These are phyloP conservation scores for Chenopodium album DNA, from an alignment of 148 eudicot genomes.

Conservation along the genomic window DNA sequence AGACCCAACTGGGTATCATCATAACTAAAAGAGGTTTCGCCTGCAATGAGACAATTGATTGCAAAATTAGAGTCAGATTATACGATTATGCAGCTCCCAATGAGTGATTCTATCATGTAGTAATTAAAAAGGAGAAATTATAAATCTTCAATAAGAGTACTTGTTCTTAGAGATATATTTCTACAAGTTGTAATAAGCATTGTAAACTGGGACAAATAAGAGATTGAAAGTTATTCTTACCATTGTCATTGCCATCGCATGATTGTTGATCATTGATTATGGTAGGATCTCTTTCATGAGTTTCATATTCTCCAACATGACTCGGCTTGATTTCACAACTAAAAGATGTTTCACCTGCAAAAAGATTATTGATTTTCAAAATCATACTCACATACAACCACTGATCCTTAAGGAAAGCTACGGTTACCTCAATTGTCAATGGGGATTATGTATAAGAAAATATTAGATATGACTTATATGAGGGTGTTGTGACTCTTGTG, in stretches of 20 bases:
- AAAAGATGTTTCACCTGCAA: background rate
- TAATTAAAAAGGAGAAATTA: background rate
- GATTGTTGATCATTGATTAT: background rate
- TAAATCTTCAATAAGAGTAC: background rate
- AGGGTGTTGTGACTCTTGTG: too few species aligned
- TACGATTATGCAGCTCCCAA: background rate
- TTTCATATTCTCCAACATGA: background rate
- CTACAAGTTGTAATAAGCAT: background rate
- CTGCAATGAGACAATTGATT: background rate
- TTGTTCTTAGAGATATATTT: background rate
- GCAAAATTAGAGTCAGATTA: too few species aligned
- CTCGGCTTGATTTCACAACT: background rate
- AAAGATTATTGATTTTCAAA: background rate
- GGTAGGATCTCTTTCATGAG: background rate
- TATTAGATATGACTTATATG: too few species aligned
- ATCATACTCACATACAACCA: background rate
- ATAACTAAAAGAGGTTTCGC: background rate
- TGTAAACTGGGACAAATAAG: background rate
- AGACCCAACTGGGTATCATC: background rate
- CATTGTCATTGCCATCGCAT: background rate
- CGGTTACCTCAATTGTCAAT: too few species aligned
- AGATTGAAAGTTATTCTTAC: background rate
- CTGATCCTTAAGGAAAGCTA: too few species aligned
- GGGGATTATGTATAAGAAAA: too few species aligned
- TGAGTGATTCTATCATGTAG: background rate